Base-by-base conservation (phyloP, 352 stramenopile species). In the Phytophthora citricola region DNA sequence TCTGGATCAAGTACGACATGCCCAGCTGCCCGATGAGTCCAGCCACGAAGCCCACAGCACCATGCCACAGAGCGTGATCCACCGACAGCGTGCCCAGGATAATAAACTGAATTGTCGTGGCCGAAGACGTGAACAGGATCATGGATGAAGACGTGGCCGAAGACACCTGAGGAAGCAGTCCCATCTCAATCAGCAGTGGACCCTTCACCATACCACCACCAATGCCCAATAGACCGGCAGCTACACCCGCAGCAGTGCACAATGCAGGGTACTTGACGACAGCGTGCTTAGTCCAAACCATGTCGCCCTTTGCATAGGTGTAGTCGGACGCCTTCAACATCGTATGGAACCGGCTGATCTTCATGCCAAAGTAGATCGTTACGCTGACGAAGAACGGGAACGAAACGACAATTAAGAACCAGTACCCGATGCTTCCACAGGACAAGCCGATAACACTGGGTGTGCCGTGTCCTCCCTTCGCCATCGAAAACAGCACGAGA, bases 241-340 rank as follows among this genome's bases (percentile, higher is more conserved):
- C 87, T 1, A 93, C 65, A 4, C 87, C 87, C 12, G 87, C 87
- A 6, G 80, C 74, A 49, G 84, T 91, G 45, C 87, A 95, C 1
- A 95, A 34, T 27, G 76, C 75, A 6, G 87, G 87, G 63, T 93
- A 93, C 69, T 87, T 87, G 44, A 99, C 63, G 0, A 97, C 96
- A 5, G 92, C 83, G n/a, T 83, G 71, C 29, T 78, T 79, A 63
- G 95, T 89, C 97, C 97, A 99, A 57, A 97, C 61, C 58, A 99
- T 95, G 72, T 99, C 97, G 14, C 96, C 97, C 63, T 98, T 89
- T n/a, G 91, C 73, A 70, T 98, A 99, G n/a, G 90, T 74, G 68
- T 98, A 99, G 8, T 86, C 84, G 0, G 70, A 90, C 7, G 72
- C 66, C 57, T 90, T 74, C 49, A 93, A 56, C 48, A 89, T 81